Base-by-base conservation (phyloP, 2,329 filamentous ascomycete species). In the Claviceps sorghi region DNA sequence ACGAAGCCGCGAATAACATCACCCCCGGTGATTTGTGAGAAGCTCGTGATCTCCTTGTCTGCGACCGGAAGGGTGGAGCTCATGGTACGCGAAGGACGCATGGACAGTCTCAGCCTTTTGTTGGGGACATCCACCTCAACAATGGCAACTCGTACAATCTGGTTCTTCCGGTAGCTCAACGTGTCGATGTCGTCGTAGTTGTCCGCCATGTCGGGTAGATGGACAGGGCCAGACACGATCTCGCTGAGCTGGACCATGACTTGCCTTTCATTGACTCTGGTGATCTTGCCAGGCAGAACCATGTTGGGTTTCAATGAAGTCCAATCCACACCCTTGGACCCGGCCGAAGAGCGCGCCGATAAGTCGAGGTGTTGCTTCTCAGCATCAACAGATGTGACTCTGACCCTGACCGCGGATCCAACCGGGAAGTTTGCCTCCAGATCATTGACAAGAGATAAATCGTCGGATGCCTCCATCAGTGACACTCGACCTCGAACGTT, bases 1-100 rank as follows among this genome's bases (percentile, higher is more conserved):
- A 98, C 80, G 61, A 98, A 97, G 3, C 94, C 94, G 52, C 93
- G 85, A 15, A 95, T 75, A 32, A 96, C 72, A 56, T 94, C 83
- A 55, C 90, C 88, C 41, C 81, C 71, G 53, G 83, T 80, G 34
- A 98, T 64, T 58, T 94, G 81, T n/a, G 80, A 73, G 47, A 82
- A 69, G 19, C 78, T 78, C 13, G 75, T 78, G 57, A 98, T 82
- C 61, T 96, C 88, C 40, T 78, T 80, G 64, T 98, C 93, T 62
- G 83, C 81, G 46, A 96, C 80, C 1, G 83, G 77, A 3, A 94
- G 72, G 1, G 86, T 85, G 1, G 91, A 95, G 69, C 87, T 95
- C 56, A 97, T 73, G 42, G 96, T 86, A 58, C 87, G 87, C 1
- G 91, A 97, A 2, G 90, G 88, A 44, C 93, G 82, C 41, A 84